A percentile compares a stretch with the other conserved stretches of the same genome.
Evolutionary conservation across 225 moss, liverwort and hornwort genomes (phyloP).

Genomic region (Sphagnum tenellum): DNA sequence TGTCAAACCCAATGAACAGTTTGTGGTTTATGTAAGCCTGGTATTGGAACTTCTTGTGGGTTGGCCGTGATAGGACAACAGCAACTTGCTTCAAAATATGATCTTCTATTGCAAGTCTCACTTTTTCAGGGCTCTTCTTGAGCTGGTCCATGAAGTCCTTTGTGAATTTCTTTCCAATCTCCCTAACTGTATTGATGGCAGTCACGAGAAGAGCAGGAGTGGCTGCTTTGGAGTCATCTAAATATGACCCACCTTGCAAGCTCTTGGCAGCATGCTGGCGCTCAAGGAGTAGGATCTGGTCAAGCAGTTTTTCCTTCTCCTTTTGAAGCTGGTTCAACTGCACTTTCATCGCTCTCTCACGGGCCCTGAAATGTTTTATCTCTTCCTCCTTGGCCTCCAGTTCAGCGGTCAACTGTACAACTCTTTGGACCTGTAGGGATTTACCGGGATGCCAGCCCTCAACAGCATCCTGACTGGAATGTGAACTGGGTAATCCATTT

Average conservation of each 20-base stretch:
- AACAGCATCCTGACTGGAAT: no score
- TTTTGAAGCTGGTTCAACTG: constrained; percentile 1
- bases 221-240: constrained; percentile 22
- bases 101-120: no score
- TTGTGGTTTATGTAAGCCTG: constrained; percentile 10
- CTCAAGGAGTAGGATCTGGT: constrained; percentile 9
- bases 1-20: constrained; percentile 1
- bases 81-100: background rate
- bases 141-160: constrained; percentile 4
- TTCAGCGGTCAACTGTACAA: no score
- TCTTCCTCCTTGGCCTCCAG: background rate
- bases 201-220: constrained; percentile 21
- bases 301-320: constrained; percentile 1
- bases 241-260: constrained; percentile 14
- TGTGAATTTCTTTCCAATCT: constrained; percentile 14
- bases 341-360: background rate
- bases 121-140: background rate
- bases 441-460: no score
- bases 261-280: constrained; percentile 9
- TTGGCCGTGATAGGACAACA: constrained; percentile 11
- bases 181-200: constrained; percentile 18
- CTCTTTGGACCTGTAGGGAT: no score
- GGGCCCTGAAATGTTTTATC: background rate
- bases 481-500: no score
- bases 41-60: constrained; percentile 15